These are phyloP conservation scores for Paecilomyces niveus DNA, from an alignment of 2,329 filamentous ascomycete genomes.

Conservation along the genomic window DNA sequence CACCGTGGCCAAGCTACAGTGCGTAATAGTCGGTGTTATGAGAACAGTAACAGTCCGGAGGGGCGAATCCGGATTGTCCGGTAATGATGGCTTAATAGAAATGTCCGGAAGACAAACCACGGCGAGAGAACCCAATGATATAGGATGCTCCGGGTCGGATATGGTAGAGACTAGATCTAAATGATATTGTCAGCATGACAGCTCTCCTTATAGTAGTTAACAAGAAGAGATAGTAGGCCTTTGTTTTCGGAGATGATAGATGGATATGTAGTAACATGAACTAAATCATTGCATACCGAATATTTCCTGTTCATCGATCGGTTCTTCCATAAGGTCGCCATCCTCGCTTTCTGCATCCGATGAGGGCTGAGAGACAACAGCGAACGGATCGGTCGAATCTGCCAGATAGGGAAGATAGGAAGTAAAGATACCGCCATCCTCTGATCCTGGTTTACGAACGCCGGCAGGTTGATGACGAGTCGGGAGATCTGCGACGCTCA, in stretches of 20 bases:
- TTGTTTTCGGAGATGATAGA: not conserved
- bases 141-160: conserved; percentile 91
- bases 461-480: conserved; percentile 53
- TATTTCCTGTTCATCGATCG: conserved; percentile 95
- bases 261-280: not conserved
- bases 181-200: not conserved
- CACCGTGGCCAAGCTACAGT: conserved; percentile 92
- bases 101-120: conserved; percentile 97
- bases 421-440: conserved; percentile 42
- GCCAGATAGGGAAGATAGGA: conserved; percentile 44
- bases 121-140: conserved; percentile 84
- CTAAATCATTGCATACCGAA: conserved; percentile 56
- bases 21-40: conserved; percentile 92
- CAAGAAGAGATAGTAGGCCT: not conserved
- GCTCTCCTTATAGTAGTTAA: not conserved
- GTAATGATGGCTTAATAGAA: conserved; percentile 62
- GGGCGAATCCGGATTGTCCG: conserved; percentile 49
- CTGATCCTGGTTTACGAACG: conserved; percentile 35
- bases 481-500: conserved; percentile 81
- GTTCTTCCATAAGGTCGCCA: conserved; percentile 61
- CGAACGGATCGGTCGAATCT: conserved; percentile 45
- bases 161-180: conserved; percentile 89
- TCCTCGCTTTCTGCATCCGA: conserved; percentile 38
- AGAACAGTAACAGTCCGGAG: conserved; percentile 74
- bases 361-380: conserved; percentile 24